Evolutionary conservation across 2,329 filamentous ascomycete species (phyloP).

Genomic region (Beauveria sp.): DNA sequence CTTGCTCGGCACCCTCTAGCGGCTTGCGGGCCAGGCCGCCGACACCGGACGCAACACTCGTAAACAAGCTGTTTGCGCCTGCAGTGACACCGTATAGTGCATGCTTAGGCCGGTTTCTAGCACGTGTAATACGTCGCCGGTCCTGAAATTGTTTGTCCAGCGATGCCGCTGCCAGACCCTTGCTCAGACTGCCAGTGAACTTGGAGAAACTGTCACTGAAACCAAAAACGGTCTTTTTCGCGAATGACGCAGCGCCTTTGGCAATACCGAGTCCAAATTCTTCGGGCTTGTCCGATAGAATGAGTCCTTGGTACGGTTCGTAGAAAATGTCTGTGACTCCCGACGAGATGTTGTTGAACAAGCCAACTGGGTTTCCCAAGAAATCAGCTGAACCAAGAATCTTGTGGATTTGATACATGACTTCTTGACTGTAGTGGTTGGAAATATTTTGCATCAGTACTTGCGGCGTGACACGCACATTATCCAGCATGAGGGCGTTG

Average conservation of each 20-base stretch:
- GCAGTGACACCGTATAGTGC: constrained; percentile 93
- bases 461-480: constrained; percentile 81
- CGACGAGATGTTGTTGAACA: constrained; percentile 98
- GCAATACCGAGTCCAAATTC: constrained; percentile 93
- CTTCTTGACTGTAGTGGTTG: constrained; percentile 95
- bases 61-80: constrained; percentile 90
- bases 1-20: constrained; percentile 90
- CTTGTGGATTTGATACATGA: constrained; percentile 91
- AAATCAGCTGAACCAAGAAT: constrained; percentile 96
- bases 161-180: constrained; percentile 89
- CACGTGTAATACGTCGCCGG: constrained; percentile 83
- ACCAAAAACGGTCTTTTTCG: constrained; percentile 97
- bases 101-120: constrained; percentile 92
- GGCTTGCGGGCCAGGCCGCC: constrained; percentile 90
- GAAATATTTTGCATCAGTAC: constrained; percentile 80
- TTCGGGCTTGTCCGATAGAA: constrained; percentile 91
- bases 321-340: constrained; percentile 98
- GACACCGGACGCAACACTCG: constrained; percentile 85
- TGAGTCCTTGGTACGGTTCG: constrained; percentile 95
- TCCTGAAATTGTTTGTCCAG: constrained; percentile 99
- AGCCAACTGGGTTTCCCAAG: constrained; percentile 89
- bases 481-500: constrained; percentile 91
- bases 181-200: constrained; percentile 93
- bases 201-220: constrained; percentile 97
- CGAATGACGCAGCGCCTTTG: constrained; percentile 91